phyloP scores from a whole-genome alignment of 306 rosid species.

The Acacia crassicarpa region DNA sequence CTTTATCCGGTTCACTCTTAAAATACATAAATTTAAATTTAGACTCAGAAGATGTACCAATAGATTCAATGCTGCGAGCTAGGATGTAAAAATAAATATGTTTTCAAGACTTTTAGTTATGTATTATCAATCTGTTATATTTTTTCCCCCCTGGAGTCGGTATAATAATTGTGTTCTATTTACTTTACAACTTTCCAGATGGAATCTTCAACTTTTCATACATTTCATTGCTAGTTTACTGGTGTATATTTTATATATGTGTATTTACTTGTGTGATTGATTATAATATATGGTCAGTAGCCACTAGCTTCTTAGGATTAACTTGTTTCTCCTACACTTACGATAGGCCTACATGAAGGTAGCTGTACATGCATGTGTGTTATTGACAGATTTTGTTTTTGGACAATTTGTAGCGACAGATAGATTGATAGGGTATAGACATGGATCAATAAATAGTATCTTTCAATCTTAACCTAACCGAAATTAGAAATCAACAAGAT shows the following conservation, averaged over 20 bases:
- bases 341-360: background rate
- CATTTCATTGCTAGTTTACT: background rate
- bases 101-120: background rate
- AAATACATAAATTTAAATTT: background rate
- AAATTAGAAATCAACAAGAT: background rate
- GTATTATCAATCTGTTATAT: background rate
- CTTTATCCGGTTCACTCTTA: background rate
- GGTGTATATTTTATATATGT: background rate
- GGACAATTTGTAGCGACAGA: background rate
- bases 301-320: background rate
- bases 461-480: background rate
- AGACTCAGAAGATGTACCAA: background rate
- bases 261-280: background rate
- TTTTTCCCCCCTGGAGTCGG: background rate
- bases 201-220: background rate
- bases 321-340: background rate
- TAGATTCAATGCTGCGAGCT: background rate
- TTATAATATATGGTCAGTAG: background rate
- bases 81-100: background rate
- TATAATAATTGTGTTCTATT: background rate
- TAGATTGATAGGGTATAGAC: background rate
- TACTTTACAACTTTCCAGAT: background rate
- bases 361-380: background rate
- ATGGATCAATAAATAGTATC: too few species aligned
- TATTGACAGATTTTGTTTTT: background rate